Percentiles rank a stretch among this genome's conserved stretches.
These are phyloP conservation scores for Phytophthora fragariae DNA, from an alignment of 352 stramenopile genomes.

Conservation along the genomic window DNA sequence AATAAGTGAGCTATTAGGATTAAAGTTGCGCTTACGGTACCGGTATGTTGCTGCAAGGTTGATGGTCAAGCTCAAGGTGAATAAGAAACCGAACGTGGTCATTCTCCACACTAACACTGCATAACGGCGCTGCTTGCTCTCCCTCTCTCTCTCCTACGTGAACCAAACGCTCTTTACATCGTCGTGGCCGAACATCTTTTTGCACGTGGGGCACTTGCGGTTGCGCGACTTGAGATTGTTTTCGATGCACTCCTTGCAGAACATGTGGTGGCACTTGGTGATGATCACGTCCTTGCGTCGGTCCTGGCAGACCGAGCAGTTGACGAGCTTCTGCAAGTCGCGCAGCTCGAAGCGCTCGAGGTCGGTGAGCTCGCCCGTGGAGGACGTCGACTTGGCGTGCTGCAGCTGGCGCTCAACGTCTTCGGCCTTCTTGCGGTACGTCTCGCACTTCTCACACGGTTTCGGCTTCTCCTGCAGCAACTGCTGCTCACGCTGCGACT, in stretches of 20 bases:
- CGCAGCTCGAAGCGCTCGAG: constrained; percentile 83
- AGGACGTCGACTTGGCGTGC: constrained; percentile 38
- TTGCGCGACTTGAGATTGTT: constrained; percentile 90
- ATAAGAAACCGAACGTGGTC: neutral
- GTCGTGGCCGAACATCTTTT: constrained; percentile 92
- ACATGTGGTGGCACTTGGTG: constrained; percentile 91
- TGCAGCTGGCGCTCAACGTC: constrained; percentile 55
- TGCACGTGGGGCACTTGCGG: constrained; percentile 91
- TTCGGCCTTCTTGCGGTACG: constrained; percentile 59
- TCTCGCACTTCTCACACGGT: constrained; percentile 68
- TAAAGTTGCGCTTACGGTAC: neutral
- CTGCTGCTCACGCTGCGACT: constrained; percentile 59
- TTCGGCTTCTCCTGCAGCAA: constrained; percentile 62
- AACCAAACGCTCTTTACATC: constrained; percentile 89
- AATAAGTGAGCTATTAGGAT: constrained; percentile 17
- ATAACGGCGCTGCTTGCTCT: constrained; percentile 10
- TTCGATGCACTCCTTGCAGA: constrained; percentile 90
- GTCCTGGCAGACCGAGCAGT: constrained; percentile 89
- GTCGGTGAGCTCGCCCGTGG: constrained; percentile 61
- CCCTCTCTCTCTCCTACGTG: constrained; percentile 53
- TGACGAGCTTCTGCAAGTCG: constrained; percentile 86
- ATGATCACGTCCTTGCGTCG: constrained; percentile 89
- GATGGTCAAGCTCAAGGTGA: neutral
- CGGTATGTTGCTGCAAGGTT: constrained; percentile 17
- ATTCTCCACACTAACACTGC: constrained; percentile 13